These are phyloP conservation scores for Fusarium albosuccineum DNA, from an alignment of 2,329 filamentous ascomycete genomes.

Conservation along the genomic window DNA sequence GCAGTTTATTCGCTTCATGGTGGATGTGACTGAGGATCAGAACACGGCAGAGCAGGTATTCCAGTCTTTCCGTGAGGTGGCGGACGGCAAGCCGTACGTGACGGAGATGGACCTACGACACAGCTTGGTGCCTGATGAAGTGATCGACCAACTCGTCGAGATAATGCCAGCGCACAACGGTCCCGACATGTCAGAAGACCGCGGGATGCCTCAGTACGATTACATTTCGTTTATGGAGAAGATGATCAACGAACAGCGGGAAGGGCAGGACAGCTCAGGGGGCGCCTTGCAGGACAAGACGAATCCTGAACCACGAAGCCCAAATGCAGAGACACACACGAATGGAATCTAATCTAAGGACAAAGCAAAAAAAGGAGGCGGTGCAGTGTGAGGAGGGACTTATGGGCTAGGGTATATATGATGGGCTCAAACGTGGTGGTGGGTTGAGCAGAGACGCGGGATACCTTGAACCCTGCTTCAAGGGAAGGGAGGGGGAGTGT, in stretches of 20 bases:
- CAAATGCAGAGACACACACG: constrained; percentile 41
- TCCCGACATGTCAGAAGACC: constrained; percentile 87
- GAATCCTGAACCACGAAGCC: constrained; percentile 48
- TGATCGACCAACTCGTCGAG: constrained; percentile 91
- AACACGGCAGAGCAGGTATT: constrained; percentile 99
- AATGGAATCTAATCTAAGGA: constrained; percentile 50
- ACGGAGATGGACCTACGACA: constrained; percentile 97
- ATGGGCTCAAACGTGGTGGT: constrained; percentile 18
- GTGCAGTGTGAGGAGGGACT: neutral
- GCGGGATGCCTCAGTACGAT: constrained; percentile 89
- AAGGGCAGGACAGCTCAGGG: constrained; percentile 44
- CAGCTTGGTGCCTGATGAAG: constrained; percentile 94
- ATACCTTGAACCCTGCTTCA: constrained; percentile 11
- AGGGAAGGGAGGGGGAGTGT: neutral
- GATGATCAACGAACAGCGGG: constrained; percentile 68
- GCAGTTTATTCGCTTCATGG: constrained; percentile 99
- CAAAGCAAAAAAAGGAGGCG: constrained; percentile 14
- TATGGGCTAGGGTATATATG: constrained; percentile 27
- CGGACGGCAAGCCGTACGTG: constrained; percentile 98
- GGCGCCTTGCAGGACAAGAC: constrained; percentile 53
- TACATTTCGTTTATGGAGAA: constrained; percentile 98
- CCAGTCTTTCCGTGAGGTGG: constrained; percentile 96
- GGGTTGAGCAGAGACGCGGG: constrained; percentile 22
- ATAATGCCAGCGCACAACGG: constrained; percentile 89
- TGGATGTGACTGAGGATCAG: constrained; percentile 98